These are phyloP conservation scores for Dryas integrifolia DNA, from an alignment of 331 rosid genomes.

Conservation along the genomic window DNA sequence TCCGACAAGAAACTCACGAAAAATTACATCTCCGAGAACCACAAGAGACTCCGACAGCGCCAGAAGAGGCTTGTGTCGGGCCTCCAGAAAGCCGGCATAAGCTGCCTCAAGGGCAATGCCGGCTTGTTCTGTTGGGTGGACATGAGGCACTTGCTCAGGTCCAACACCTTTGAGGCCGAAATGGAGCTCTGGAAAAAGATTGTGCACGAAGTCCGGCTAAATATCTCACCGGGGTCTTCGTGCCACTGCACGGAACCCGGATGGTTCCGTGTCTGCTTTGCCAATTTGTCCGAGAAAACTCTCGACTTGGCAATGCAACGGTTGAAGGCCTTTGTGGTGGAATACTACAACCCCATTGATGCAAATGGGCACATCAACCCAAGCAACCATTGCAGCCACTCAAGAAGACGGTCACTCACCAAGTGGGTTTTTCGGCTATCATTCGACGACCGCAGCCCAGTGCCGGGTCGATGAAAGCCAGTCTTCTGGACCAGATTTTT, in stretches of 20 bases:
- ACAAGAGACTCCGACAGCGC: conserved; percentile 57
- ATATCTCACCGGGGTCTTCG: conserved; percentile 84
- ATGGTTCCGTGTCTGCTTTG: conserved; percentile 90
- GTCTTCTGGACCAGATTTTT: not conserved
- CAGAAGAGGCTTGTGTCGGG: conserved; percentile 60
- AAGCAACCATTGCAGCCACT: conserved; percentile 21
- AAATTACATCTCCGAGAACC: conserved; percentile 65
- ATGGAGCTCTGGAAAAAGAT: conserved; percentile 87
- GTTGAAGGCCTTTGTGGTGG: conserved; percentile 50
- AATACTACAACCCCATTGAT: conserved; percentile 23
- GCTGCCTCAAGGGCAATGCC: conserved; percentile 71
- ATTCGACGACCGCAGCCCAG: conserved; percentile 48
- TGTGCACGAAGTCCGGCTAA: conserved; percentile 64
- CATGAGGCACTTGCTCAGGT: conserved; percentile 67
- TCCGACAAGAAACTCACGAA: conserved; percentile 71
- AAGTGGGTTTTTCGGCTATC: conserved; percentile 95
- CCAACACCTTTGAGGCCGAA: conserved; percentile 79
- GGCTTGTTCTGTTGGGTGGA: conserved; percentile 93
- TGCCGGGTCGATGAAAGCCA: conserved; percentile 35
- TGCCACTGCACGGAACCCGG: conserved; percentile 94
- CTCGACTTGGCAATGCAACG: conserved; percentile 67
- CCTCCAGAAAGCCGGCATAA: conserved; percentile 55
- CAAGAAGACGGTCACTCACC: conserved; percentile 48
- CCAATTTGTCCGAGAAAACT: conserved; percentile 75
- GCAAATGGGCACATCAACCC: not conserved